phyloP scores from a whole-genome alignment of 2,329 filamentous ascomycete genomes.

The Biscogniauxia sp. region DNA sequence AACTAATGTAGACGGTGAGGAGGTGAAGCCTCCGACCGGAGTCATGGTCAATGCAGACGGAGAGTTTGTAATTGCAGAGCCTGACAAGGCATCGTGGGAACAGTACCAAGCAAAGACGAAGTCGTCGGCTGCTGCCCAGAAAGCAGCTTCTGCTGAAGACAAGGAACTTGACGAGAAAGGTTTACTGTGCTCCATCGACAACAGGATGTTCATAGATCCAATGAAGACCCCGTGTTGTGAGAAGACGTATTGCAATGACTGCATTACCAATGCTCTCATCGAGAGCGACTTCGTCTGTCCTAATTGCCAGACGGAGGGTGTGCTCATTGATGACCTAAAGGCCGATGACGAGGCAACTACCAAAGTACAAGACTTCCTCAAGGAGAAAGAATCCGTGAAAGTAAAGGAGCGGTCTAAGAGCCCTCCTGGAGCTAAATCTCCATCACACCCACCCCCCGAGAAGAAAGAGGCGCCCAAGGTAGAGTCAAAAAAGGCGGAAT shows the following conservation, averaged over 20 bases:
- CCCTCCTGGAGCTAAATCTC: slow-evolving; percentile 37
- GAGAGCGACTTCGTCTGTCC: slow-evolving; percentile 98
- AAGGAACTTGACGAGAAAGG: slow-evolving; percentile 87
- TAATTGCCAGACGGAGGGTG: slow-evolving; percentile 83
- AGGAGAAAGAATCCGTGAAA: slow-evolving; percentile 52
- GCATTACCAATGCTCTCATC: slow-evolving; percentile 98
- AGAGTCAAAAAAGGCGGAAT: slow-evolving; percentile 30
- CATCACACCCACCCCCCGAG: slow-evolving; percentile 24
- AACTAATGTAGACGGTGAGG: slow-evolving; percentile 73
- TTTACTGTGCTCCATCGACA: slow-evolving; percentile 92
- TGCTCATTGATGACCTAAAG: slow-evolving; percentile 88
- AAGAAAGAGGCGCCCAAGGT: slow-evolving; percentile 37
- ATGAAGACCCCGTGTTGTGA: slow-evolving; percentile 98
- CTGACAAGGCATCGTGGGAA: slow-evolving; percentile 95
- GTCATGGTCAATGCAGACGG: slow-evolving; percentile 98
- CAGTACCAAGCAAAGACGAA: slow-evolving; percentile 94
- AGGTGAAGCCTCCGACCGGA: slow-evolving; percentile 73
- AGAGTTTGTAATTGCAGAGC: slow-evolving; percentile 94
- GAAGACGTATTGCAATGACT: slow-evolving; percentile 98
- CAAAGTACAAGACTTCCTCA: slow-evolving; percentile 74
- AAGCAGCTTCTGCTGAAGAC: slow-evolving; percentile 72
- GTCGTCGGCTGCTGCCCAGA: slow-evolving; percentile 77
- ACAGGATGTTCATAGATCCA: slow-evolving; percentile 96
- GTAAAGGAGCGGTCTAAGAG: slow-evolving; percentile 48
- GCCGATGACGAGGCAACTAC: slow-evolving; percentile 74